A percentile compares a stretch with the other conserved stretches of the same genome.
phyloP scores from a whole-genome alignment of 129 eudicot genomes.

The Arctium minus region DNA sequence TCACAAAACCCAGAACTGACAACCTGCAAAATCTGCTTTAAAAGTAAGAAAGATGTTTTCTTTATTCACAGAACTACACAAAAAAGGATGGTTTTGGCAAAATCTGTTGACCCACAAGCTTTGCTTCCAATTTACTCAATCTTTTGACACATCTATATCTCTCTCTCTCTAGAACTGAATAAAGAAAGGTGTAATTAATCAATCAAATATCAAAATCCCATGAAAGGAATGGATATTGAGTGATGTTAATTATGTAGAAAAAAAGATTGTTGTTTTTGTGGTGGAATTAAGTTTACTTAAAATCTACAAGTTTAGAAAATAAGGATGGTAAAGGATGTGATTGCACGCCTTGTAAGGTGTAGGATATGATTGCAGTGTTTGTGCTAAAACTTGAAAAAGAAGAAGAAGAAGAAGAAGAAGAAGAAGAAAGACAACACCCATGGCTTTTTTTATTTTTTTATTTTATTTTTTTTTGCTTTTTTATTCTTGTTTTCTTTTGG shows the following conservation, averaged over 20 bases:
- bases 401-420: background rate
- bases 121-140: slow-evolving; percentile 58
- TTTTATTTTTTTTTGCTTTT: background rate
- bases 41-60: slow-evolving; percentile 11
- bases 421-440: slow-evolving; percentile 13
- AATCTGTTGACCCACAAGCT: slow-evolving; percentile 21
- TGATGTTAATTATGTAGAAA: slow-evolving; percentile 6
- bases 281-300: slow-evolving; percentile 32
- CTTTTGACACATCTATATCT: slow-evolving; percentile 1
- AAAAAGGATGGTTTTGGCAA: slow-evolving; percentile 3
- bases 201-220: slow-evolving; percentile 12
- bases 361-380: slow-evolving; percentile 16
- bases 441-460: background rate
- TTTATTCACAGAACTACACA: slow-evolving; percentile 9
- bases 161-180: slow-evolving; percentile 9
- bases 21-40: slow-evolving; percentile 10
- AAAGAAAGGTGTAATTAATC: slow-evolving; percentile 21
- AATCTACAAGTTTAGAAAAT: slow-evolving; percentile 23
- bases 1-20: slow-evolving; percentile 15
- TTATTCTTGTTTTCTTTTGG: slow-evolving; percentile 33
- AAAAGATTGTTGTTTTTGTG: slow-evolving; percentile 24
- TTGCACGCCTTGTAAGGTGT: slow-evolving; percentile 20
- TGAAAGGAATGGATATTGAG: slow-evolving; percentile 7
- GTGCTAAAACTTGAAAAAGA: slow-evolving; percentile 19
- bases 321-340: slow-evolving; percentile 33